phyloP scores from a whole-genome alignment of 495 filamentous ascomycete genomes.

The Collariella sp. region DNA sequence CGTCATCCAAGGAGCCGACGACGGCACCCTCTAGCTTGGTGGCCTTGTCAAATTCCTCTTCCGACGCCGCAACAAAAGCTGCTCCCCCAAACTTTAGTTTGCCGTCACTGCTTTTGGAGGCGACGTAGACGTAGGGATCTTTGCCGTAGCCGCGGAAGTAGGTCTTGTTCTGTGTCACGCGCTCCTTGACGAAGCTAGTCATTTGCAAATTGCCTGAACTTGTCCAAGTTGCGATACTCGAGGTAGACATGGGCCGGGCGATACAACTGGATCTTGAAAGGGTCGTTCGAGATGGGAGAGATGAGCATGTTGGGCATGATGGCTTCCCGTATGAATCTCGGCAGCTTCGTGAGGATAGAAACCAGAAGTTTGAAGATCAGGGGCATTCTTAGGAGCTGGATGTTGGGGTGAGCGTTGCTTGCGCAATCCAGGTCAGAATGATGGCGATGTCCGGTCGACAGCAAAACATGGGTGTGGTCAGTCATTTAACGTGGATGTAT shows the following conservation, averaged over 20 bases:
- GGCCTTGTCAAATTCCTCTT: constrained; percentile 42
- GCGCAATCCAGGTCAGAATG: no score
- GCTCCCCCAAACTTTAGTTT: constrained; percentile 38
- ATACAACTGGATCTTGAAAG: constrained; percentile 38
- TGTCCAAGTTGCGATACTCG: constrained; percentile 38
- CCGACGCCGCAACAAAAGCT: constrained; percentile 42
- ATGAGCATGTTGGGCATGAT: not conserved
- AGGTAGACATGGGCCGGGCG: constrained; percentile 47
- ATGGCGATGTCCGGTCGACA: no score
- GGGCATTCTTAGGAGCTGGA: no score
- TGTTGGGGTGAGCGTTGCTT: no score
- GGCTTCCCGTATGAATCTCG: no score
- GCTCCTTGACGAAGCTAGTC: constrained; percentile 45
- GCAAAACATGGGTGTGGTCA: no score
- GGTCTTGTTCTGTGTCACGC: constrained; percentile 34
- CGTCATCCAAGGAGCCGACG: constrained; percentile 37
- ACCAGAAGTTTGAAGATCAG: no score
- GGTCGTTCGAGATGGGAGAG: not conserved
- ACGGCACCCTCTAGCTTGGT: constrained; percentile 35
- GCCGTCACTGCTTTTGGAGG: constrained; percentile 35
- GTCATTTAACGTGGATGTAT: no score
- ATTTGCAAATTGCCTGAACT: constrained; percentile 35
- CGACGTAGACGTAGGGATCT: constrained; percentile 47
- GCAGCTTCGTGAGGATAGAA: no score
- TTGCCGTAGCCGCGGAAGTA: constrained; percentile 48